These are phyloP conservation scores for Cystobasidium sp. DNA, from an alignment of 1,284 basidiomycete genomes.

Conservation along the genomic window DNA sequence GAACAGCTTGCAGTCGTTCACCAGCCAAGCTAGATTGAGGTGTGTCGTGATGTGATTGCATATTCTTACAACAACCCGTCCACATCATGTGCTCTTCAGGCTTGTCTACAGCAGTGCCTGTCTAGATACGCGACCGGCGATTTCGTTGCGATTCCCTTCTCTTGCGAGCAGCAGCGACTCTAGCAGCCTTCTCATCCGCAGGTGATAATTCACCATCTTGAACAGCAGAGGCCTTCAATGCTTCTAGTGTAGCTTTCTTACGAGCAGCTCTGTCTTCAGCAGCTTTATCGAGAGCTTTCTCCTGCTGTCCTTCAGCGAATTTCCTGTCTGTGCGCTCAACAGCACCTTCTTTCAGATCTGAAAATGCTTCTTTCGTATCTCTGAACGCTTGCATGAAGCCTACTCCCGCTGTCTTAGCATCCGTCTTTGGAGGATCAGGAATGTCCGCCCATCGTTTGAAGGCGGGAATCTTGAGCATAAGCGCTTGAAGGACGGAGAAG, in stretches of 20 bases:
- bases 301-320: slow-evolving; percentile 24
- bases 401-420: not conserved
- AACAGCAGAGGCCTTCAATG: slow-evolving; percentile 8
- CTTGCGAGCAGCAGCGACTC: slow-evolving; percentile 34
- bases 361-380: slow-evolving; percentile 37
- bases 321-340: slow-evolving; percentile 26
- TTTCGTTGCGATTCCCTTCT: slow-evolving; percentile 27
- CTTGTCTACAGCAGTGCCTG: not conserved
- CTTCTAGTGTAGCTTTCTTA: slow-evolving; percentile 29
- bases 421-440: slow-evolving; percentile 54
- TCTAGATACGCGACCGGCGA: slow-evolving; percentile 28
- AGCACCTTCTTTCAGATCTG: slow-evolving; percentile 20
- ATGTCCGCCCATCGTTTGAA: slow-evolving; percentile 63
- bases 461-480: slow-evolving; percentile 61
- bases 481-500: slow-evolving; percentile 63
- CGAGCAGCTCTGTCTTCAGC: slow-evolving; percentile 22
- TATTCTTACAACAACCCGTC: not conserved
- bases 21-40: too few relatives aligned
- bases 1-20: too few relatives aligned
- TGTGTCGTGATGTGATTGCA: not conserved
- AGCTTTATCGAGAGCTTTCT: slow-evolving; percentile 10
- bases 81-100: not conserved
- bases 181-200: slow-evolving; percentile 29
- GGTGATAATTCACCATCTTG: slow-evolving; percentile 4
- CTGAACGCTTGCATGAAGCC: slow-evolving; percentile 43